Base-by-base conservation (phyloP, 2,329 filamentous ascomycete genomes). In the Cladophialophora bantiana region DNA sequence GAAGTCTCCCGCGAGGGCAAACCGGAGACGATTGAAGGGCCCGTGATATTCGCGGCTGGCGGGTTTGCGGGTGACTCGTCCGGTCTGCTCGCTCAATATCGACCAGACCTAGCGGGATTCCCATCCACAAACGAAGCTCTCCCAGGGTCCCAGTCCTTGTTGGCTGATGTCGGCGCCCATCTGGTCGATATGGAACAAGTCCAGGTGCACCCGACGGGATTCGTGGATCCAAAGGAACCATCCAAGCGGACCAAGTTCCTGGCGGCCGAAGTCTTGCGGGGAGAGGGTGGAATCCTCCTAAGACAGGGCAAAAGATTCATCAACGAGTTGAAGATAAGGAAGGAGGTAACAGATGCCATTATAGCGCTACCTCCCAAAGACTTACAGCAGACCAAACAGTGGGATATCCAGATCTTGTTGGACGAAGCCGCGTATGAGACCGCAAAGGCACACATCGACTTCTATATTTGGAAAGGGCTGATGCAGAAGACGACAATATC, bases 131-230 rank as follows among this genome's bases (percentile, higher is more conserved):
- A 89, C 70, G 86, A 89, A 12, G 81, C 84, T 1, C 77, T 84
- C 0, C 83, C 86, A 0, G 86, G 85, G 0, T 80, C 85, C 1
- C 86, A 88, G 64, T 68, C 74, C 0, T 71, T 84, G 1, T 74
- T 84, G 5, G 77, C 76, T 1, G 73, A 67, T 2, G 59, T 80
- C 0, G 81, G 81, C 0, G 81, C 80, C 0, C 74, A 77, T 40
- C 61, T 82, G 12, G 65, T 82, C 1, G 81, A 83, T 68, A 83
- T 83, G 81, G 78, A 81, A 0, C 71, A 76, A 18, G 86, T 90
- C 1, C 88, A 90, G 74, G 81, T 90, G 4, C 88, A 90, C 69
- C 88, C 88, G 2, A 89, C 88, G 0, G 86, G 86, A 0, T 90
- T 90, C 72, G 78, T 90, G 5, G 86, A 89, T 68, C 83, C 83